phyloP scores from a whole-genome alignment of 176 grass and related monocot species.

The Rhynchospora pubera region DNA sequence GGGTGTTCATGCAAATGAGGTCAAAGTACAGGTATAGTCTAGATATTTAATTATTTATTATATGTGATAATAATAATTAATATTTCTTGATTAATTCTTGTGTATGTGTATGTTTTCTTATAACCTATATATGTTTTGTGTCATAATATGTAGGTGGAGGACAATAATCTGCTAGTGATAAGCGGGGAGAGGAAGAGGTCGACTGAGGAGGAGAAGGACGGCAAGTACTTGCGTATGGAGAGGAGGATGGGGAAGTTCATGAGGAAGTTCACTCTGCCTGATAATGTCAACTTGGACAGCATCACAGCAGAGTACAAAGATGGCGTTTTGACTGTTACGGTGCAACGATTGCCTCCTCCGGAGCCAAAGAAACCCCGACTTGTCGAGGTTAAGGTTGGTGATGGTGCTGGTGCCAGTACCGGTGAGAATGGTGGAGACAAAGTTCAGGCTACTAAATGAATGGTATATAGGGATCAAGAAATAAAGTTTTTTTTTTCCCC shows the following conservation, averaged over 20 bases:
- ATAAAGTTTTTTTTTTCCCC: neutral
- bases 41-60: neutral
- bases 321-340: slow-evolving; percentile 52
- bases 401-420: neutral
- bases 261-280: slow-evolving; percentile 47
- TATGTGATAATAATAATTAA: too few relatives aligned
- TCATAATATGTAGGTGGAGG: slow-evolving; percentile 31
- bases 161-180: slow-evolving; percentile 51
- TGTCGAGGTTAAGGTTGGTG: slow-evolving; percentile 39
- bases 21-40: slow-evolving; percentile 36
- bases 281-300: slow-evolving; percentile 38
- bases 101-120: too few relatives aligned
- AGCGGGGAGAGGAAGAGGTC: slow-evolving; percentile 50
- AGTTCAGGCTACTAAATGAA: neutral
- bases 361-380: slow-evolving; percentile 51
- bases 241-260: slow-evolving; percentile 40
- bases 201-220: slow-evolving; percentile 19
- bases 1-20: slow-evolving; percentile 35
- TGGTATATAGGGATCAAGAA: neutral
- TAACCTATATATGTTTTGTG: neutral
- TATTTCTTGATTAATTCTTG: neutral
- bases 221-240: slow-evolving; percentile 56
- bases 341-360: slow-evolving; percentile 43
- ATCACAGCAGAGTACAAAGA: slow-evolving; percentile 40
- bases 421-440: neutral